A percentile compares a stretch with the other conserved stretches of the same genome.
Evolutionary conservation across 805 yeast genomes (phyloP).

Genomic region (Metschnikowia lunata): DNA sequence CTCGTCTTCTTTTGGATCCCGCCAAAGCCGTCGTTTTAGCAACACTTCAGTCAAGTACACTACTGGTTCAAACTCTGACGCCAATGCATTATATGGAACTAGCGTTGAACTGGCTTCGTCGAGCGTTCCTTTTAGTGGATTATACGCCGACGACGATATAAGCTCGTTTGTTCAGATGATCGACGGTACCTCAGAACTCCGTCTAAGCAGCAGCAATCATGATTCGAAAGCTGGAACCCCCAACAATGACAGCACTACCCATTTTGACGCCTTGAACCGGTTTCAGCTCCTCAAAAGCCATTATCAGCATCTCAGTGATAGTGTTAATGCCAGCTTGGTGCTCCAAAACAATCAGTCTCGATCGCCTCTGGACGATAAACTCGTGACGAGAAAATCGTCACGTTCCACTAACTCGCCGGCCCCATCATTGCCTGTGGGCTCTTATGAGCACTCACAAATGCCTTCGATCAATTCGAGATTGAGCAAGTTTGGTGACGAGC

Average conservation of each 20-base stretch:
- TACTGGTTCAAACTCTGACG: constrained; percentile 20
- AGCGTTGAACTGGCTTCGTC: constrained; percentile 36
- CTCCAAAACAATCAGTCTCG: constrained; percentile 21
- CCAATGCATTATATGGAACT: constrained; percentile 25
- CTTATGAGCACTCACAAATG: constrained; percentile 25
- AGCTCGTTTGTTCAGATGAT: constrained; percentile 68
- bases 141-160: constrained; percentile 53
- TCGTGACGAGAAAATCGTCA: constrained; percentile 25
- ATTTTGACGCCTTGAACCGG: constrained; percentile 44
- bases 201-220: constrained; percentile 24
- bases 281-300: constrained; percentile 50
- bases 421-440: constrained; percentile 19
- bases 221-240: constrained; percentile 14
- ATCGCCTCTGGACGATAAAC: constrained; percentile 18
- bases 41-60: constrained; percentile 21
- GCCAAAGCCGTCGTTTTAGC: constrained; percentile 49
- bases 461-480: constrained; percentile 34
- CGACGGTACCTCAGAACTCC: constrained; percentile 57
- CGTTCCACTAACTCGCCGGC: constrained; percentile 13
- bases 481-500: constrained; percentile 15
- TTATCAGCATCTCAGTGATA: constrained; percentile 54
- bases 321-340: constrained; percentile 47
- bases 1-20: constrained; percentile 70
- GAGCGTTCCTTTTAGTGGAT: constrained; percentile 37
- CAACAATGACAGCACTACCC: constrained; percentile 18